Base-by-base conservation (phyloP, 2,329 filamentous ascomycete genomes). In the Colletotrichum tamarilloi region DNA sequence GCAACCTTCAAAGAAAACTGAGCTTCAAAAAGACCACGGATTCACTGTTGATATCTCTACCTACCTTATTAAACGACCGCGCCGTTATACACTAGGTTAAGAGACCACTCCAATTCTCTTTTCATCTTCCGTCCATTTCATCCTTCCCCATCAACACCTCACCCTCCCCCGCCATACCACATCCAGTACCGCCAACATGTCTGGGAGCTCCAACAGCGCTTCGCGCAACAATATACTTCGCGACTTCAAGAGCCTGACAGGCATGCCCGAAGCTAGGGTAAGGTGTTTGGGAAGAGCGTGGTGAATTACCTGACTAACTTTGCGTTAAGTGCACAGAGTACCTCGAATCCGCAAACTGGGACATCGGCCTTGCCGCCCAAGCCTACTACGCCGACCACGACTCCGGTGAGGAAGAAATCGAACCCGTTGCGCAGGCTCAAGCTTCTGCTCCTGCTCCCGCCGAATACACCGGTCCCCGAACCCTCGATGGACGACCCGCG, bases 321-420 rank as follows among this genome's bases (percentile, higher is more conserved):
- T 28, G 28, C 42, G 52, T 32, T 2, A 16, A 95, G 93, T 93
- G 93, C 59, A 86, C 86, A 68, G 87, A 92, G 74, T 93, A 93
- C 76, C 90, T 96, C 8, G 85, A 86, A 26, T 87, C 88, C 46
- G 91, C 88, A 78, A 84, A 88, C 75, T 95, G 93, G 92, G 88
- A 95, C 78, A 83, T 94, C 56, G 86, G 88, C 76, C 84, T 86
- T 11, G 92, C 92, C 19, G 87, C 89, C 67, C 87, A 89, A 35
- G 87, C 90, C 63, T 93, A 88, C 83, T 94, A 90, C 79, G 85
- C 87, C 73, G 86, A 90, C 70, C 83, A 87, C 42, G 89, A 91
- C 30, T 87, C 89, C 68, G 42, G 42, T 2, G 82, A 79, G 9
- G 82, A 83, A 42, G 83, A 73, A 9, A 85, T 72, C 84, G 85